These are phyloP conservation scores for Xylariaceae sp. DNA, from an alignment of 2,329 filamentous ascomycete species.

Conservation along the genomic window DNA sequence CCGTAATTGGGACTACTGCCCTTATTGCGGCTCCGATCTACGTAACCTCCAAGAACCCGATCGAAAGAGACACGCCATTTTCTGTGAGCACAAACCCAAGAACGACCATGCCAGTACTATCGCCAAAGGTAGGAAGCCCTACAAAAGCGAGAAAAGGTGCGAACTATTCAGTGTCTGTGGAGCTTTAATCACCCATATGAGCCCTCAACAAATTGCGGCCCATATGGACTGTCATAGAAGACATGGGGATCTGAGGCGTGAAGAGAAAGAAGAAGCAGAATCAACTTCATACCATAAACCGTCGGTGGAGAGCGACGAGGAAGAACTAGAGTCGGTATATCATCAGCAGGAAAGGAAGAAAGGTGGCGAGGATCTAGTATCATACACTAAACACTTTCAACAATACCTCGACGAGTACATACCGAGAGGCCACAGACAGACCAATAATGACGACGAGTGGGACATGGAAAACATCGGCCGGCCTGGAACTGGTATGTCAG, in stretches of 20 bases:
- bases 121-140: background rate
- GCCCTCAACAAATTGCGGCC: background rate
- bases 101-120: background rate
- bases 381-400: no score
- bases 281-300: no score
- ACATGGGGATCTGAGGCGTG: no score
- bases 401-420: no score
- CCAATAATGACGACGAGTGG: background rate
- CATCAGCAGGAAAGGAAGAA: no score
- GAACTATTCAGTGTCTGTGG: constrained; percentile 2
- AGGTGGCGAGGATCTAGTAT: no score
- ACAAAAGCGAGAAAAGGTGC: constrained; percentile 1
- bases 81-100: constrained; percentile 2
- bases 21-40: constrained; percentile 11
- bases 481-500: background rate
- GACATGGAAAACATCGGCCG: background rate
- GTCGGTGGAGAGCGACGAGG: no score
- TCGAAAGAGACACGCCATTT: constrained; percentile 3
- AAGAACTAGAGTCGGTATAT: no score
- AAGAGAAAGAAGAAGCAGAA: no score
- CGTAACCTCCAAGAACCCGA: background rate
- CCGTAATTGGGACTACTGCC: constrained; percentile 7
- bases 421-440: no score
- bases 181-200: constrained; percentile 4
- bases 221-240: constrained; percentile 3